These are phyloP conservation scores for Blepharisma stoltei DNA, from an alignment of 73 alveolate genomes.

Conservation along the genomic window DNA sequence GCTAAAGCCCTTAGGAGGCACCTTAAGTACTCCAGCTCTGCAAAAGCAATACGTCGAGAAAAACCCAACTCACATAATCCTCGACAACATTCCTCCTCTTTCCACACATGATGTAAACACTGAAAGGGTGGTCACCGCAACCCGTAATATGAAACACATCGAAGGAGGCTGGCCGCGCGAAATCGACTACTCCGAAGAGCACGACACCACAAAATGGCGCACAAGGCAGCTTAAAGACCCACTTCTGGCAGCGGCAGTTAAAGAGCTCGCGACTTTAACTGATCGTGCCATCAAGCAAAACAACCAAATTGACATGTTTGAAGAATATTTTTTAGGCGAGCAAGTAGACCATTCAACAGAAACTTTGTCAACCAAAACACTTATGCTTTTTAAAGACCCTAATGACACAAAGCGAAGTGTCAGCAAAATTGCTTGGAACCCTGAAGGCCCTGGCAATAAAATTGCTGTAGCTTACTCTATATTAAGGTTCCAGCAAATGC, in stretches of 20 bases:
- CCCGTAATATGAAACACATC: slow-evolving; percentile 81
- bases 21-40: slow-evolving; percentile 35
- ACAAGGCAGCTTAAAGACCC: slow-evolving; percentile 80
- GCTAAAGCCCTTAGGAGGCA: slow-evolving; percentile 65
- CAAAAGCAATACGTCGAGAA: slow-evolving; percentile 50
- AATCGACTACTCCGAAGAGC: slow-evolving; percentile 74
- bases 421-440: slow-evolving; percentile 95
- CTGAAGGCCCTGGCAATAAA: slow-evolving; percentile 72
- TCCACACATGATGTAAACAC: slow-evolving; percentile 87
- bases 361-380: slow-evolving; percentile 89
- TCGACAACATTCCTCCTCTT: slow-evolving; percentile 78
- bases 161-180: slow-evolving; percentile 97
- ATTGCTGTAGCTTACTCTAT: slow-evolving; percentile 88
- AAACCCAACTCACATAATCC: slow-evolving; percentile 69
- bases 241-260: slow-evolving; percentile 78
- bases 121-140: slow-evolving; percentile 76
- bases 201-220: slow-evolving; percentile 72
- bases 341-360: slow-evolving; percentile 86
- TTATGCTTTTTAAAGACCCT: slow-evolving; percentile 89
- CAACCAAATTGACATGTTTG: slow-evolving; percentile 95
- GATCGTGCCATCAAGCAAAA: slow-evolving; percentile 84
- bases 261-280: slow-evolving; percentile 77
- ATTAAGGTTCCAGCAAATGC: slow-evolving; percentile 83
- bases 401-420: slow-evolving; percentile 81
- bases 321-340: slow-evolving; percentile 93